Percentiles rank a stretch among this genome's conserved stretches.
Conservation (phyloP, 2,329 filamentous ascomycete genomes). For the Trichophyton schoenleinii region DNA sequence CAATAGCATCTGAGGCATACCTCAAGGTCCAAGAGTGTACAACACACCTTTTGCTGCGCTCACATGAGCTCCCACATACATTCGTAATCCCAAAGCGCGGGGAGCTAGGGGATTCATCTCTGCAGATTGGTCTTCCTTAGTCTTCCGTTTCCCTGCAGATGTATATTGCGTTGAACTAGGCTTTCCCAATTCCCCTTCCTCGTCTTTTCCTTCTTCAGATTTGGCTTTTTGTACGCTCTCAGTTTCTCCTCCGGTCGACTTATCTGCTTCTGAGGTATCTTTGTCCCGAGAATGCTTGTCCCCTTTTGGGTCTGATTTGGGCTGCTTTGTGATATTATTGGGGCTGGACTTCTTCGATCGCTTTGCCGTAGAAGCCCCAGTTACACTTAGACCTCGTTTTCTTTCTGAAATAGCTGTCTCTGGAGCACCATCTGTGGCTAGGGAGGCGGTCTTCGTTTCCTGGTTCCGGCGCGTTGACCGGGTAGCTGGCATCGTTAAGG, state of each 20-base stretch:
- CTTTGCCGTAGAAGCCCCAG: neutral
- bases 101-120: slow-evolving; percentile 52
- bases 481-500: neutral
- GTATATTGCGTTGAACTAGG: slow-evolving; percentile 2
- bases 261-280: neutral
- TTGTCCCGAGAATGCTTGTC: neutral
- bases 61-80: slow-evolving; percentile 88
- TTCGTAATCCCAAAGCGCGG: slow-evolving; percentile 58
- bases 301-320: neutral
- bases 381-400: neutral
- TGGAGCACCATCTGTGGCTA: neutral
- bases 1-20: neutral
- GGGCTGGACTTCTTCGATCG: neutral
- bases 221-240: neutral
- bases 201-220: neutral
- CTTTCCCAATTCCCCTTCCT: neutral
- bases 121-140: slow-evolving; percentile 43
- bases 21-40: neutral
- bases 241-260: neutral
- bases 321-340: neutral
- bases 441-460: neutral
- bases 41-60: slow-evolving; percentile 67
- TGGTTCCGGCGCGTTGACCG: neutral
- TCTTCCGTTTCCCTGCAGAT: slow-evolving; percentile 29
- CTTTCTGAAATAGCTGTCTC: neutral